phyloP scores from a whole-genome alignment of 2,329 filamentous ascomycete species.

The Xylariaceae sp. region DNA sequence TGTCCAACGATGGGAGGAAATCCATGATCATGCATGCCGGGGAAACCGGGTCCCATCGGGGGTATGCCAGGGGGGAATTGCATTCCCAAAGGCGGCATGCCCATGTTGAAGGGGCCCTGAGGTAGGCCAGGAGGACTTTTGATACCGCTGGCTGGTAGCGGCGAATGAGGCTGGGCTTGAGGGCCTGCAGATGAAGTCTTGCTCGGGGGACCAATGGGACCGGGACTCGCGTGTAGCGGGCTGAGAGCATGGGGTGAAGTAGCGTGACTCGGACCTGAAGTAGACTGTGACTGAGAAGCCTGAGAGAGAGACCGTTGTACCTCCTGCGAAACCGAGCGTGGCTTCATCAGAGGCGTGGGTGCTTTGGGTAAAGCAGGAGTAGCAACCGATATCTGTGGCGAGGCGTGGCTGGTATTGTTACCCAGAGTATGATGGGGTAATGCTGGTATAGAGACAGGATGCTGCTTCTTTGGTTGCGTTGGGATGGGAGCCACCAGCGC shows the following conservation, averaged over 20 bases:
- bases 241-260: constrained; percentile 58
- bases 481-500: constrained; percentile 34
- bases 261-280: constrained; percentile 49
- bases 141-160: constrained; percentile 47
- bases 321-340: constrained; percentile 76
- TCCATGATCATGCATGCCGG: constrained; percentile 35
- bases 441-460: constrained; percentile 41
- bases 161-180: constrained; percentile 57
- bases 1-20: constrained; percentile 37
- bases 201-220: constrained; percentile 57
- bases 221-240: constrained; percentile 61
- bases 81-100: constrained; percentile 53
- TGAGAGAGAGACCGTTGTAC: constrained; percentile 66
- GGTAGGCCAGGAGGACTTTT: constrained; percentile 54
- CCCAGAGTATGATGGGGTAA: constrained; percentile 58
- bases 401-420: constrained; percentile 59
- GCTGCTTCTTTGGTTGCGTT: constrained; percentile 40
- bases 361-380: constrained; percentile 81
- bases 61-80: constrained; percentile 53
- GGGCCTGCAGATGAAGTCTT: constrained; percentile 48
- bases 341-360: constrained; percentile 71
- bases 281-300: constrained; percentile 64
- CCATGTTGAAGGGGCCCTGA: constrained; percentile 36
- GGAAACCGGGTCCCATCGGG: constrained; percentile 50
- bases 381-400: constrained; percentile 73